Percentiles rank a stretch among this genome's conserved stretches.
These are phyloP conservation scores for Jamesozyma jinghongensis DNA, from an alignment of 805 yeast species.

Conservation along the genomic window DNA sequence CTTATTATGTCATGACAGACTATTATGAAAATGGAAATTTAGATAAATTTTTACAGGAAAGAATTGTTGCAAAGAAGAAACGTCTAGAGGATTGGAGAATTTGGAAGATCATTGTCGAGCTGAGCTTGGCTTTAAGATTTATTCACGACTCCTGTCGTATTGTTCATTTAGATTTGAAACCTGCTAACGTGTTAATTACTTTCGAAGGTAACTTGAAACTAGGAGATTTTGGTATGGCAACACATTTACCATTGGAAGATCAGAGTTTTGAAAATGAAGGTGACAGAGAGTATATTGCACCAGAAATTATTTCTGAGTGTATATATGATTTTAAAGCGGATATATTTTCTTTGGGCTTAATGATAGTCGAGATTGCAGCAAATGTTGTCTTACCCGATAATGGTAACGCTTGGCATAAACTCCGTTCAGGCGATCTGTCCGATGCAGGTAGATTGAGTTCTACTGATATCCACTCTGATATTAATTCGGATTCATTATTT, in stretches of 20 bases:
- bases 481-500: conserved; percentile 26
- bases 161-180: conserved; percentile 85
- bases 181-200: conserved; percentile 88
- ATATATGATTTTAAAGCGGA: conserved; percentile 88
- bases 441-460: conserved; percentile 87
- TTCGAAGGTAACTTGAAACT: conserved; percentile 91
- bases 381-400: conserved; percentile 91
- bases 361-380: conserved; percentile 92
- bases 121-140: conserved; percentile 67
- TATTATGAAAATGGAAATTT: conserved; percentile 91
- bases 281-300: conserved; percentile 95
- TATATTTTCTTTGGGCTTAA: conserved; percentile 85
- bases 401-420: conserved; percentile 93
- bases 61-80: conserved; percentile 49
- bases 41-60: conserved; percentile 72
- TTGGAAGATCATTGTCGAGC: conserved; percentile 89
- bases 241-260: conserved; percentile 61
- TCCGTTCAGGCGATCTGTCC: conserved; percentile 87
- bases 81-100: conserved; percentile 89
- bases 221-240: conserved; percentile 95
- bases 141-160: conserved; percentile 68
- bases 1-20: conserved; percentile 86
- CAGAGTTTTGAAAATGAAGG: conserved; percentile 82
- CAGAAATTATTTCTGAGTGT: conserved; percentile 79
- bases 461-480: conserved; percentile 46